Evolutionary conservation across 768 basidiomycete species (phyloP), one percentile per base, ranked within the genome.

Genomic region (Boletellus sp.): DNA sequence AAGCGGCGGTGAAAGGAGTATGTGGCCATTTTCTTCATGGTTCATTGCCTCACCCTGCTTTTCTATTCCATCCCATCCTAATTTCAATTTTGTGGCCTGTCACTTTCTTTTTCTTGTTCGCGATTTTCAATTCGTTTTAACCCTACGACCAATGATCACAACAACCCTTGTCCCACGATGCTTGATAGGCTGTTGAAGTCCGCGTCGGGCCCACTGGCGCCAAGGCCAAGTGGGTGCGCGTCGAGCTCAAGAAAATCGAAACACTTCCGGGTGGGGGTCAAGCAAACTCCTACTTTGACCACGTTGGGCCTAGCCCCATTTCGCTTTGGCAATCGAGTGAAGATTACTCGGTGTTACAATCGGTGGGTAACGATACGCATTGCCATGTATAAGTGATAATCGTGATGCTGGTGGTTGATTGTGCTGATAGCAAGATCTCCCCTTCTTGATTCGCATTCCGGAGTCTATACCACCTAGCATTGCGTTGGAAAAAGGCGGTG

Each of bases 201-300:
- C 84, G 94, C 16, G 76, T 84, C 6, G 85, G 83, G 0, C 72
- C 75, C 2, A 78, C 82, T 53, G 86, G 88, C 15, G 79, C 90
- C 63, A 94, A 92, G 72, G 90, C 90, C 23, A 90, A 92, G 69
- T 95, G 90, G 85, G 85, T 97, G 22, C 82, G 86, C 55, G 83
- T 96, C 52, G 93, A 95, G 70, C 76, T 96, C 65, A 82, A 90
- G 57, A 94, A 94, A 73, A 81, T 94, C 37, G 94, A 97, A 69
- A 85, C 80, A 4, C 77, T 87, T 40, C 89, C 86, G 2, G 83
- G 83, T 19, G 87, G 83, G 20, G 83, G 84, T 15, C 71, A 74
- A 52, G 72, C 76, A 15, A 87, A 85, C 67, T 81, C 83, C 12
- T 92, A 84, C 72, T 82, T 80, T 59, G 90, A 93, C 63, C 80